Conservation (phyloP, 345 rosid genomes). For the Cardamine occulta region DNA sequence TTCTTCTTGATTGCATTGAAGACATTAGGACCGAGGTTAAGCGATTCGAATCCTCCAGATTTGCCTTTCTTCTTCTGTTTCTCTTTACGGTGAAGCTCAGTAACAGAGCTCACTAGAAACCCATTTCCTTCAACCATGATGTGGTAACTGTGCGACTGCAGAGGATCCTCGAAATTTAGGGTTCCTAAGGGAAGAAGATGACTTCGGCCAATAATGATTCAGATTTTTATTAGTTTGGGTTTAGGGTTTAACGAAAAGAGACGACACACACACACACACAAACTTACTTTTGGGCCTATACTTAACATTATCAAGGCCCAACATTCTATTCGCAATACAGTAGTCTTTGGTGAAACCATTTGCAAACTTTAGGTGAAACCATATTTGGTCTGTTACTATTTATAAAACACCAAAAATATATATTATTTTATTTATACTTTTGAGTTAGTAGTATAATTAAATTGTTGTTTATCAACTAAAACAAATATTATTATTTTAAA, state of each 20-base stretch:
- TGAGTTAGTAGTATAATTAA: too few species aligned
- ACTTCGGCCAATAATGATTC: too few species aligned
- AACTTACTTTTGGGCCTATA: neutral
- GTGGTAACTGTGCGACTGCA: conserved; percentile 22
- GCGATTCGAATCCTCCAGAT: conserved; percentile 96
- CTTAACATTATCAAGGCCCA: neutral
- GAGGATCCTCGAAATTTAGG: conserved; percentile 5
- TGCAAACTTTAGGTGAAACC: too few species aligned
- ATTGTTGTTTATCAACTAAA: too few species aligned
- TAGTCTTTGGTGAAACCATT: neutral
- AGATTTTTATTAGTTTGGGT: neutral
- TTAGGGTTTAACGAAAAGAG: conserved; percentile 18
- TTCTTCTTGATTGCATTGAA: conserved; percentile 79
- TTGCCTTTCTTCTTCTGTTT: conserved; percentile 80
- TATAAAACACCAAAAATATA: too few species aligned
- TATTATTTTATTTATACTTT: too few species aligned
- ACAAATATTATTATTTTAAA: too few species aligned
- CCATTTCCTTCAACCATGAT: conserved; percentile 36
- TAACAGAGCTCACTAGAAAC: conserved; percentile 68
- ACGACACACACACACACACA: too few species aligned
- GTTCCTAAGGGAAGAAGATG: conserved; percentile 6
- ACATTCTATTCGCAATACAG: neutral
- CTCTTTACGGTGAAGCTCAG: conserved; percentile 74
- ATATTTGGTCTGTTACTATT: too few species aligned
- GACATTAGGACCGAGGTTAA: conserved; percentile 71